Base-by-base conservation (phyloP, 2,329 filamentous ascomycete genomes). In the Xylariaceae sp. region DNA sequence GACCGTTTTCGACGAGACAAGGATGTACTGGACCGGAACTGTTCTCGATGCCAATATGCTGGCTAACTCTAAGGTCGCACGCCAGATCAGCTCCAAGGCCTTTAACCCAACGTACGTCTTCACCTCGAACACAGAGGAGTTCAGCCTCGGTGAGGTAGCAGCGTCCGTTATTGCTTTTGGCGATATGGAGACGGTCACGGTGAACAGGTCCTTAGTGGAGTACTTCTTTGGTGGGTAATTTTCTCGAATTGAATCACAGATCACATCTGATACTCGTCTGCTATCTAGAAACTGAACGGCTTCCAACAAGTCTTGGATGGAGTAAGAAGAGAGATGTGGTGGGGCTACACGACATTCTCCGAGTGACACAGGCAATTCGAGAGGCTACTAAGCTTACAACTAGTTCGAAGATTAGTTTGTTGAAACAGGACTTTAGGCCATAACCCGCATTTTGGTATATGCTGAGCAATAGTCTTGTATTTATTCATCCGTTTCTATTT, bases 141-240 rank as follows among this genome's bases (percentile, higher is more conserved):
- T 82, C 55, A 79, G 75, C 52, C 63, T 78, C 1, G 80, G 80
- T 4, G 80, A 83, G 67, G 61, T 80, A 0, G 72, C 75, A 3
- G 79, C 79, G 3, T 77, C 76, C 0, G 70, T 82, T n/a, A 68
- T 81, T 13, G 74, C 71, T 0, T 77, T 83, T 42, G 80, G 81
- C 1, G 73, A 81, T 58, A 64, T 73, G 3, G 52, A 66, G 0
- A 42, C 64, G 1, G 72, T 66, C 8, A 77, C 70, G 0, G 79
- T 78, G 2, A 65, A 73, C 6, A 67, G 71, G 47, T 61, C 59
- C 0, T 50, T 74, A 6, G 71, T 81, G 0, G 72, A 76, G 39
- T 81, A 74, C 40, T 77, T 78, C 50, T 78, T 81, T 50, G 65
- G 76, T 77, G 46, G 9, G 50, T 53, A 60, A 61, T 26, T 7